A percentile compares a stretch with the other conserved stretches of the same genome.
These are phyloP conservation scores for Samsoniella hepiali DNA, from an alignment of 2,329 filamentous ascomycete species.

Conservation along the genomic window DNA sequence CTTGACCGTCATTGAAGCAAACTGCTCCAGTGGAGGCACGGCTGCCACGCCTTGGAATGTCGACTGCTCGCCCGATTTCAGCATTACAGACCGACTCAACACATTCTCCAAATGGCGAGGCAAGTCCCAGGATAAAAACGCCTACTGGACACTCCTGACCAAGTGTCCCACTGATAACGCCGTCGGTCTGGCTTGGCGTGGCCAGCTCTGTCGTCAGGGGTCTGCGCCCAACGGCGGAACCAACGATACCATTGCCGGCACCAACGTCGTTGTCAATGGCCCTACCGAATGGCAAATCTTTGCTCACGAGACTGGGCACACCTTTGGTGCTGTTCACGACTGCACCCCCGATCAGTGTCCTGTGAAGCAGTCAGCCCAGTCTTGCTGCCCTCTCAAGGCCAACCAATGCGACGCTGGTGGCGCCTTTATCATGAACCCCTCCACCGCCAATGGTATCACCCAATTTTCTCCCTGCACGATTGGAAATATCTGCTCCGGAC, in stretches of 20 bases:
- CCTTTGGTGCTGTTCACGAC: constrained; percentile 94
- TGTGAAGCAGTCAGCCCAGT: constrained; percentile 47
- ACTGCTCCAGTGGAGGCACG: constrained; percentile 69
- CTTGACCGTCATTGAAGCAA: constrained; percentile 69
- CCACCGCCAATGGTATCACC: constrained; percentile 68
- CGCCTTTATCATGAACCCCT: constrained; percentile 95
- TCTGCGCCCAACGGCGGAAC: constrained; percentile 52
- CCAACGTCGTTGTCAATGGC: constrained; percentile 86
- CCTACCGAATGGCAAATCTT: constrained; percentile 91
- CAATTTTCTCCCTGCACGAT: constrained; percentile 84
- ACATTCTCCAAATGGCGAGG: constrained; percentile 89
- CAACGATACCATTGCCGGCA: constrained; percentile 73
- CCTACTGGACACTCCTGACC: constrained; percentile 88
- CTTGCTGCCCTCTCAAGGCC: constrained; percentile 76
- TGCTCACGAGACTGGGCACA: constrained; percentile 91
- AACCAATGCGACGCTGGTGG: constrained; percentile 69
- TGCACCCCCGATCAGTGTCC: constrained; percentile 72
- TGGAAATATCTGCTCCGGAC: constrained; percentile 88
- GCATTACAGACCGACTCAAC: constrained; percentile 76
- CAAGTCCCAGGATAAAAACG: constrained; percentile 71
- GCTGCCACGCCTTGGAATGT: constrained; percentile 79
- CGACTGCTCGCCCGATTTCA: constrained; percentile 58
- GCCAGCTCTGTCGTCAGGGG: constrained; percentile 70
- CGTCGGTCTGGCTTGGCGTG: constrained; percentile 90
- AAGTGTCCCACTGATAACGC: constrained; percentile 78